Evolutionary conservation across 495 filamentous ascomycete species (phyloP), one percentile per base, ranked within the genome.

Genomic region (Pseudomonodictys pantanalensis): DNA sequence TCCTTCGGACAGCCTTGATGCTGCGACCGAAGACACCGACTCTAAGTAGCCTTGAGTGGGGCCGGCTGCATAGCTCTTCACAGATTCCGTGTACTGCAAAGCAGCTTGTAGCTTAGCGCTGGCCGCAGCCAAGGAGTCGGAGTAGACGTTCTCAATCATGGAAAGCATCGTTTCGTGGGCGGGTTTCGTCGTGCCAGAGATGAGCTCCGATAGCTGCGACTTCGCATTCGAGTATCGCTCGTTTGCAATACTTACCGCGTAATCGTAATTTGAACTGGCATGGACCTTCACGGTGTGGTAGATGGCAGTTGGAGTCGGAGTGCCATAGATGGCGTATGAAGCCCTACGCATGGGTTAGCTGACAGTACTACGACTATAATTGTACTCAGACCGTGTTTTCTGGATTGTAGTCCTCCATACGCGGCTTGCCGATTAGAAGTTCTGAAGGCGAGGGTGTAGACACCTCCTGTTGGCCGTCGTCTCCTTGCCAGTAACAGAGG

Each of bases 71-170:
- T 69, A 69, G 52, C 63, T 72, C 32, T 67, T 68, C 12, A 69
- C 69, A n/a, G 68, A 67, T 17, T 69, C 66, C 8, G 75, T 74
- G 30, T 68, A 66, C n/a, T 60, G 49, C 38, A 81, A 48, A 4
- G 81, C 79, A 1, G 73, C 72, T 28, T 84, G 73, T 8, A 86
- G 70, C 39, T 79, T 77, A 2, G 80, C 76, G 62, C 79, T 86
- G 8, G 86, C 87, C 12, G 82, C 79, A 1, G 77, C 77, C 50
- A 87, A 66, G 3, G 86, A 82, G 23, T 79, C 80, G 26, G 85
- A 86, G 69, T 90, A 91, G 7, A 81, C 87, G 9, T 75, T 77
- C 23, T 88, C 85, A 32, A 88, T 79, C 0, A 86, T 87, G 20
- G 83, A 78, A 2, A 89, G 73, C 73, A 89, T 77, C 52, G 85